phyloP scores from a whole-genome alignment of 257 asterid genomes.

The Rehmannia glutinosa region DNA sequence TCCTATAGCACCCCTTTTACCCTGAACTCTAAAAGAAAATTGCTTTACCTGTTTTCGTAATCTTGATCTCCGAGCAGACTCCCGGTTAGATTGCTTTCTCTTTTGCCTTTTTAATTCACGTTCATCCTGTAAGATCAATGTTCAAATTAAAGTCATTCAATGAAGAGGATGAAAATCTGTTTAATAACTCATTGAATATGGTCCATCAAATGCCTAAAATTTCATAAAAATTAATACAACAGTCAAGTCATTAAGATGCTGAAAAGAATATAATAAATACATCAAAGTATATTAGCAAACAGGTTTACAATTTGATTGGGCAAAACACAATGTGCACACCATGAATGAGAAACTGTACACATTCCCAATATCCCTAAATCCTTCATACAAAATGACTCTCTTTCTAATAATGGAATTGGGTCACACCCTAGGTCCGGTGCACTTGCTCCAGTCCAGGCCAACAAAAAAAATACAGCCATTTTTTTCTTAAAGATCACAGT shows the following conservation, averaged over 20 bases:
- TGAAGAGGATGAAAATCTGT: neutral
- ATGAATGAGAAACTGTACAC: too few species aligned
- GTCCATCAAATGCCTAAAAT: neutral
- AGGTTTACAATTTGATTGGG: neutral
- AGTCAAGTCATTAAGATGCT: neutral
- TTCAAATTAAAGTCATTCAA: neutral
- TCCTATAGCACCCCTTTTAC: neutral
- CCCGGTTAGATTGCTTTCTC: constrained; percentile 95
- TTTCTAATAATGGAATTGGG: neutral
- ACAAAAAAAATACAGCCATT: too few species aligned
- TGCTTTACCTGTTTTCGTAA: constrained; percentile 80
- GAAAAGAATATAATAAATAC: neutral
- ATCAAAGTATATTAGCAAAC: neutral
- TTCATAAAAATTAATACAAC: neutral
- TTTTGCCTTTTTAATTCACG: constrained; percentile 91
- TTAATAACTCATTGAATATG: neutral
- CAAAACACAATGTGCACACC: neutral
- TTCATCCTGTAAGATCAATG: constrained; percentile 56
- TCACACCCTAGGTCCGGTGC: neutral
- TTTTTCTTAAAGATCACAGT: too few species aligned
- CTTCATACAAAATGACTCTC: neutral
- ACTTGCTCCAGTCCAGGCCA: neutral
- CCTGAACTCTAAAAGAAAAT: neutral
- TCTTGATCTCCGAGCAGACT: constrained; percentile 98
- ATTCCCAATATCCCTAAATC: too few species aligned